Base-by-base conservation (phyloP, 2,329 filamentous ascomycete species). In the Thielaviopsis musarum region DNA sequence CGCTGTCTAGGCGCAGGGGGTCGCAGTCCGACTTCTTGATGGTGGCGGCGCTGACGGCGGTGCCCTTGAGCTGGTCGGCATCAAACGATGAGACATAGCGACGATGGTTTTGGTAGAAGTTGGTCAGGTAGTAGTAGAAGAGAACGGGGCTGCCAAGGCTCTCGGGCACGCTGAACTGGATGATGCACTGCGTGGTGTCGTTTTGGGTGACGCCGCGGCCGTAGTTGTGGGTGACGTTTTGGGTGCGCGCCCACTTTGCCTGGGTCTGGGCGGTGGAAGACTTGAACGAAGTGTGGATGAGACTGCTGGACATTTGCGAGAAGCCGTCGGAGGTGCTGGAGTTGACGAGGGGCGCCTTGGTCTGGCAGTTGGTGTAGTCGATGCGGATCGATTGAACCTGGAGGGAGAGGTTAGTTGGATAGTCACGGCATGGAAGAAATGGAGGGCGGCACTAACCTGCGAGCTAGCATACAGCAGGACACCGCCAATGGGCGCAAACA, bases 101-200 rank as follows among this genome's bases (percentile, higher is more conserved):
- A 64, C 93, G 86, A 70, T 98, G 93, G 70, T 98, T 98, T 72
- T 98, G 93, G 75, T 97, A 97, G 74, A 98, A 98, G 73, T 97
- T 95, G 61, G 89, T 91, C 63, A 98, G 83, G 65, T 87, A 86
- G 72, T 98, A 98, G 75, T 96, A 98, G 71, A 97, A 83, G 62
- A 91, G 80, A 12, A 98, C 87, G 0, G 91, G 90, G 1, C 90
- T 81, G 2, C 79, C 77, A 71, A 98, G 84, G 61, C 83, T 75
- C 66, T 91, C 84, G 1, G 89, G 88, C 9, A 96, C 83, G 41
- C 80, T 75, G 72, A 97, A 95, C 63, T 82, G 77, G 59, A 98
- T 72, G 34, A 79, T 79, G 77, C 93, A 98, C 72, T 80, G 66
- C 62, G 72, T 73, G 56, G 74, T 72, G 52, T 70, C 65, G 24